Conservation (phyloP, 768 basidiomycete species). For the Xerocomellus amylosporus region DNA sequence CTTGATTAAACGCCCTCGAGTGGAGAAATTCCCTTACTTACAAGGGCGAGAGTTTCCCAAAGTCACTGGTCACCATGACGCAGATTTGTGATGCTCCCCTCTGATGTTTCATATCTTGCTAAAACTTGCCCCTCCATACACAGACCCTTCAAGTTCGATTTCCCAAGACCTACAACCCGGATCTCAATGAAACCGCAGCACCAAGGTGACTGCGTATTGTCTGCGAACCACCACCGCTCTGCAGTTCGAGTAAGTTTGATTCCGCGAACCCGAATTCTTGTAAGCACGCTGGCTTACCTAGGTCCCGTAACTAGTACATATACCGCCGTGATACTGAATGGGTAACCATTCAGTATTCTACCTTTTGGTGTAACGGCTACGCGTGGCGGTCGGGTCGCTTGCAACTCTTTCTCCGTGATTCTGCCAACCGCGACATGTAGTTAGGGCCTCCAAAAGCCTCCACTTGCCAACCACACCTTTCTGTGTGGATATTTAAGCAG, state of each 20-base stretch:
- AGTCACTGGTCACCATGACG: background rate
- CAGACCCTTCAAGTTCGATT: background rate
- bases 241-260: background rate
- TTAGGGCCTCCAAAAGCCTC: background rate
- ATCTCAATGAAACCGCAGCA: background rate
- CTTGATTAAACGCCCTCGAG: background rate
- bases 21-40: background rate
- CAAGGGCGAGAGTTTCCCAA: background rate
- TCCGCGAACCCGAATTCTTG: too few relatives aligned
- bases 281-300: too few relatives aligned
- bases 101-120: constrained; percentile 5
- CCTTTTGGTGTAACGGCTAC: too few relatives aligned
- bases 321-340: too few relatives aligned
- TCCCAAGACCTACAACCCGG: background rate
- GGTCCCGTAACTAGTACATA: too few relatives aligned
- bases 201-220: constrained; percentile 1
- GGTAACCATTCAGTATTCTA: too few relatives aligned
- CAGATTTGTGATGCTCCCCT: background rate
- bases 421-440: background rate
- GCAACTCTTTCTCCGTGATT: background rate
- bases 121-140: background rate
- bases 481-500: constrained; percentile 12
- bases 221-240: background rate
- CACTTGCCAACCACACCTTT: background rate
- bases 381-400: too few relatives aligned